Conservation (phyloP, 805 yeast genomes). For the Hanseniaspora taiwanica region DNA sequence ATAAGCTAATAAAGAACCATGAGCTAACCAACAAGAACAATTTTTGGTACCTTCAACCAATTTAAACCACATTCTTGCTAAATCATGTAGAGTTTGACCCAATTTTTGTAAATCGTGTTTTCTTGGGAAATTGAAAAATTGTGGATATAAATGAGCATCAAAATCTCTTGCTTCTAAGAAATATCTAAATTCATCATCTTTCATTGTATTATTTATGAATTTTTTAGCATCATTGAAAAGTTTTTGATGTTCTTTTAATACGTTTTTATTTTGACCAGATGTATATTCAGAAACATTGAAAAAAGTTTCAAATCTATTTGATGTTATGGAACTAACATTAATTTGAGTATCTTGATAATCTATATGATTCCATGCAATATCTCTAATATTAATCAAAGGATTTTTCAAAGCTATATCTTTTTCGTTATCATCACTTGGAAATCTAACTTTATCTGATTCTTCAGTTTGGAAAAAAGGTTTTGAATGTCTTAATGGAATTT, state of each 20-base stretch:
- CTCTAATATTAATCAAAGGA: neutral
- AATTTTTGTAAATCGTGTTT: conserved; percentile 13
- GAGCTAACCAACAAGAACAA: conserved; percentile 45
- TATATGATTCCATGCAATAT: neutral
- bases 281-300: neutral
- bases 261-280: neutral
- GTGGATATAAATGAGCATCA: conserved; percentile 2
- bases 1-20: conserved; percentile 52
- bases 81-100: conserved; percentile 28
- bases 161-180: neutral
- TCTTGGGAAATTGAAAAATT: conserved; percentile 3
- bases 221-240: neutral
- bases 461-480: conserved; percentile 1
- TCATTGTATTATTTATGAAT: neutral
- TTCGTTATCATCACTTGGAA: neutral
- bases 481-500: neutral
- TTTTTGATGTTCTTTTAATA: neutral
- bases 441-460: neutral
- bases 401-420: neutral
- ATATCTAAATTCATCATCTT: neutral
- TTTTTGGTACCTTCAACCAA: conserved; percentile 30
- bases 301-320: neutral
- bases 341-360: neutral
- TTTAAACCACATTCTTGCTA: conserved; percentile 41
- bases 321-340: neutral